A percentile compares a stretch with the other conserved stretches of the same genome.
Evolutionary conservation across 441 rosid genomes (phyloP).

Genomic region (Heliophila coronopifolia): DNA sequence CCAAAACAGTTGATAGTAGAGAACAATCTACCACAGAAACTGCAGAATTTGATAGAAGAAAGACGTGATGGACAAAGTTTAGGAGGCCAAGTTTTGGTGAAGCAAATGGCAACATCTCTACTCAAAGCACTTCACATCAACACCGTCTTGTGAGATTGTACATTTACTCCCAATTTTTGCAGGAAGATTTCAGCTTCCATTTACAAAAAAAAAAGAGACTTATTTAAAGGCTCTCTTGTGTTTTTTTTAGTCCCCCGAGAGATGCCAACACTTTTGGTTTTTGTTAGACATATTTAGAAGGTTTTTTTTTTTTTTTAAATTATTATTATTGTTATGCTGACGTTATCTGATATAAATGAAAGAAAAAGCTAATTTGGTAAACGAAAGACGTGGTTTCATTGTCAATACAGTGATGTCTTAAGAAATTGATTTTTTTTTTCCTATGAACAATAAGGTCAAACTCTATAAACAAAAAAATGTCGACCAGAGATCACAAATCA

Average conservation of each 20-base stretch:
- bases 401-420: too few relatives aligned
- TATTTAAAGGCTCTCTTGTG: slow-evolving; percentile 19
- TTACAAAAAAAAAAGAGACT: too few relatives aligned
- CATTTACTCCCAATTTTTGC: slow-evolving; percentile 16
- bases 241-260: slow-evolving; percentile 17
- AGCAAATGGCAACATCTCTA: slow-evolving; percentile 96
- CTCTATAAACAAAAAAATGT: too few relatives aligned
- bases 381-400: too few relatives aligned
- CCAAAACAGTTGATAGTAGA: slow-evolving; percentile 97
- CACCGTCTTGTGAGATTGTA: slow-evolving; percentile 46
- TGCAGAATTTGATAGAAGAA: slow-evolving; percentile 84
- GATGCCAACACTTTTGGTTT: slow-evolving; percentile 9
- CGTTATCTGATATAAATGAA: slow-evolving; percentile 1
- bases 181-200: slow-evolving; percentile 5
- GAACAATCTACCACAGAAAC: slow-evolving; percentile 81
- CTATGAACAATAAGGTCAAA: too few relatives aligned
- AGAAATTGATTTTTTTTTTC: too few relatives aligned
- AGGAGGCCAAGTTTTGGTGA: slow-evolving; percentile 93
- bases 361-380: background rate
- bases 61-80: slow-evolving; percentile 90
- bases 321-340: too few relatives aligned
- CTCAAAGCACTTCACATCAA: slow-evolving; percentile 72
- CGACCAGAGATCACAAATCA: too few relatives aligned
- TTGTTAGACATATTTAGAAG: background rate
- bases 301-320: too few relatives aligned